Percentiles rank a stretch among this genome's conserved stretches.
These are phyloP conservation scores for Circinella umbellata DNA, from an alignment of 371 early-diverging fungal genomes.

Conservation along the genomic window DNA sequence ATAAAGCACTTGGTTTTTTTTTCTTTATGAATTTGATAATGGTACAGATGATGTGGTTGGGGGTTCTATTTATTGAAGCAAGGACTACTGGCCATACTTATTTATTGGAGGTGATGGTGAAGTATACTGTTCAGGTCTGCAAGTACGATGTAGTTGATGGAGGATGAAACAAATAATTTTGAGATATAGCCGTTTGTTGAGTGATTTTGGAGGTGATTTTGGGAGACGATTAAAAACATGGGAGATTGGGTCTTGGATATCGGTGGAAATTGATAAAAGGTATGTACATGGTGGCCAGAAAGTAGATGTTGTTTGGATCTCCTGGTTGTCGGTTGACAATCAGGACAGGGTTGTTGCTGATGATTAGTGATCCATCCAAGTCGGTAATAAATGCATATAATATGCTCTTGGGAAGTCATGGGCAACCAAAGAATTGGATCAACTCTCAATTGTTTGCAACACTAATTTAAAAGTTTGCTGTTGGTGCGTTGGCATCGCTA, in stretches of 20 bases:
- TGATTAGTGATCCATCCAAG: neutral
- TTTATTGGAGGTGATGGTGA: neutral
- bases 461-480: neutral
- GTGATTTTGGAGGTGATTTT: neutral
- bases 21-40: too few relatives aligned
- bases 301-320: neutral
- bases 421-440: constrained; percentile 16
- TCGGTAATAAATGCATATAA: neutral
- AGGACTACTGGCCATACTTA: neutral
- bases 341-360: neutral
- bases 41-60: neutral
- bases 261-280: neutral
- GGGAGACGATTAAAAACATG: neutral
- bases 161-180: neutral
- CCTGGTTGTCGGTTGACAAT: neutral
- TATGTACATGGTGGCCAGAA: neutral
- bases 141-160: neutral
- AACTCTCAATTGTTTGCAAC: neutral
- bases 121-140: neutral
- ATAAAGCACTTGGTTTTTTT: too few relatives aligned
- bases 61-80: neutral
- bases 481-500: neutral
- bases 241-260: neutral
- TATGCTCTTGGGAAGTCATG: neutral
- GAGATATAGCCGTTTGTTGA: neutral